Evolutionary conservation across 495 filamentous ascomycete genomes (phyloP).

Genomic region (Penicillium soppii): DNA sequence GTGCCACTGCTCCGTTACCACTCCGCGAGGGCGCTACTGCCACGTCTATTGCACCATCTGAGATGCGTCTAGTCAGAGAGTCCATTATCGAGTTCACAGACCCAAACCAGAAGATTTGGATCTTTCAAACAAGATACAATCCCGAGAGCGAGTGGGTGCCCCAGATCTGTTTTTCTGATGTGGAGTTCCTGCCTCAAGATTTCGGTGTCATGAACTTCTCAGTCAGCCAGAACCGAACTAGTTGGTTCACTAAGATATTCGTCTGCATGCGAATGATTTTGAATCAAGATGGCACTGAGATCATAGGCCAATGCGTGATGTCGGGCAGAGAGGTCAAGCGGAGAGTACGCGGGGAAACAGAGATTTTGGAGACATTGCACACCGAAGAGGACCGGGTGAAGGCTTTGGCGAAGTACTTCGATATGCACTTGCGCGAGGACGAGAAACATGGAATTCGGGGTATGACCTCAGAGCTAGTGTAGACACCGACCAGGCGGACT

Average conservation of each 20-base stretch:
- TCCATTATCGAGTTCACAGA: slow-evolving; percentile 44
- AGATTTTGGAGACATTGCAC: slow-evolving; percentile 45
- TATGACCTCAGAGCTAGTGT: slow-evolving; percentile 46
- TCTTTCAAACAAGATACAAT: slow-evolving; percentile 55
- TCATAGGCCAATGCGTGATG: slow-evolving; percentile 60
- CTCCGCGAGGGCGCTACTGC: slow-evolving; percentile 44
- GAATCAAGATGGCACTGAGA: slow-evolving; percentile 28
- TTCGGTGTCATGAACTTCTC: slow-evolving; percentile 61
- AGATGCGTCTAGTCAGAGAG: slow-evolving; percentile 47
- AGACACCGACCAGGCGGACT: slow-evolving; percentile 8
- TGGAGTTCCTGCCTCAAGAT: slow-evolving; percentile 61
- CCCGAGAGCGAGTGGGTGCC: slow-evolving; percentile 48
- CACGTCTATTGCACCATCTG: slow-evolving; percentile 43
- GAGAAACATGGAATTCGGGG: slow-evolving; percentile 52
- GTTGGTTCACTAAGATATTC: slow-evolving; percentile 54
- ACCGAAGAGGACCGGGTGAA: slow-evolving; percentile 54
- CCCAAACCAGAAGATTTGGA: slow-evolving; percentile 52
- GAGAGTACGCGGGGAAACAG: slow-evolving; percentile 52
- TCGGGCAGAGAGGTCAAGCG: slow-evolving; percentile 53
- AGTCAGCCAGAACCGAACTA: slow-evolving; percentile 37
- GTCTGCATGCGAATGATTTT: slow-evolving; percentile 55
- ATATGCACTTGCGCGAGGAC: slow-evolving; percentile 50
- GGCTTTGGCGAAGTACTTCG: slow-evolving; percentile 56
- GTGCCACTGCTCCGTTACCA: slow-evolving; percentile 53
- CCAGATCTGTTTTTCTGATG: slow-evolving; percentile 57